Conservation (phyloP, 768 basidiomycete genomes). For the Baorangia bicolor region DNA sequence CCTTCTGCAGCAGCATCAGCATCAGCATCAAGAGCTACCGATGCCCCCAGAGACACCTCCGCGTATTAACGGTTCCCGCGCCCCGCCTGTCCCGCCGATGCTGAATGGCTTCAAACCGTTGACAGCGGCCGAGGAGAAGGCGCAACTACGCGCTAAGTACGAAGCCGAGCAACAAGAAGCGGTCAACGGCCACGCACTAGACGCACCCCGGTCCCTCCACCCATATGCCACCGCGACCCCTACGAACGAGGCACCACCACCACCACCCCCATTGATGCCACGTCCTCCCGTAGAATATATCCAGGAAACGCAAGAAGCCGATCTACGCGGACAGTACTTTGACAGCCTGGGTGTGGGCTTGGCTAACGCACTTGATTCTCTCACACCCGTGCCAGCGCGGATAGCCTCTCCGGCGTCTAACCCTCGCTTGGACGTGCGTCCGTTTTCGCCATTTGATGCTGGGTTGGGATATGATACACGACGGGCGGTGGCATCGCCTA, state of each 20-base stretch:
- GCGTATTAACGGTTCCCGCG: conserved; percentile 26
- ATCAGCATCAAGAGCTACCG: conserved; percentile 10
- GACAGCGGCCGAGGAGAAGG: conserved; percentile 81
- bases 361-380: conserved; percentile 36
- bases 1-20: conserved; percentile 16
- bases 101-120: conserved; percentile 36
- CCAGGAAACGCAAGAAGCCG: conserved; percentile 76
- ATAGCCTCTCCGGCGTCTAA: conserved; percentile 12
- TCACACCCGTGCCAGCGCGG: conserved; percentile 19
- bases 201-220: conserved; percentile 9
- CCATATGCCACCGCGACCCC: conserved; percentile 17
- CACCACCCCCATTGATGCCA: conserved; percentile 75
- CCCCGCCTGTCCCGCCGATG: conserved; percentile 31
- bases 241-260: conserved; percentile 42
- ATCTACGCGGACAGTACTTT: conserved; percentile 51
- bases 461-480: conserved; percentile 23
- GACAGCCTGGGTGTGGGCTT: conserved; percentile 23
- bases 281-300: conserved; percentile 80
- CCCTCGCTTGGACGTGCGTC: conserved; percentile 37
- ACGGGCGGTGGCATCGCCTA: conserved; percentile 1
- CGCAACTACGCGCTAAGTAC: conserved; percentile 59
- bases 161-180: conserved; percentile 49
- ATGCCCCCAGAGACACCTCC: conserved; percentile 27
- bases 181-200: conserved; percentile 24
- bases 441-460: conserved; percentile 49